Percentiles rank a stretch among this genome's conserved stretches.
These are phyloP conservation scores for Sporobolomyces roseus DNA, from an alignment of 768 basidiomycete genomes.

Conservation along the genomic window DNA sequence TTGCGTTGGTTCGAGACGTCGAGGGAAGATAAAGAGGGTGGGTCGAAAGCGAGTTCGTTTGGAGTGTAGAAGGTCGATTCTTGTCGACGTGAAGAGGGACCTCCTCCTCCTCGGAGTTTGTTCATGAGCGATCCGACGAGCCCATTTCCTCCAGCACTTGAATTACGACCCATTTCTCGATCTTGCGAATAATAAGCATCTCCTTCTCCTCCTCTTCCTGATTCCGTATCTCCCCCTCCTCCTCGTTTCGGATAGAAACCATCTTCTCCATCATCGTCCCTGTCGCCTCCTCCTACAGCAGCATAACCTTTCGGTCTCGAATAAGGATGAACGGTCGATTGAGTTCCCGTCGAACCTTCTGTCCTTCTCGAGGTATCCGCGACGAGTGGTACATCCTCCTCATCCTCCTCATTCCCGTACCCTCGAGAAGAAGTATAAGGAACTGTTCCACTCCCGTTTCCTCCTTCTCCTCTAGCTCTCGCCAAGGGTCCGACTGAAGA, in stretches of 20 bases:
- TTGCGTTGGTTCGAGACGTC: too few relatives aligned
- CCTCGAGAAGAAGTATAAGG: neutral
- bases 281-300: conserved; percentile 10
- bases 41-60: conserved; percentile 33
- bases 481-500: conserved; percentile 24
- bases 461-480: conserved; percentile 18
- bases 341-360: neutral
- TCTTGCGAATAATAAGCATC: neutral
- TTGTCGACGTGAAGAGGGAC: neutral
- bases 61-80: conserved; percentile 27
- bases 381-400: conserved; percentile 30
- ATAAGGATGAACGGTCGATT: conserved; percentile 21
- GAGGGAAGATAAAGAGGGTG: conserved; percentile 5
- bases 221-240: conserved; percentile 16
- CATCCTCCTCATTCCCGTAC: conserved; percentile 4
- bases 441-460: neutral
- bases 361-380: neutral
- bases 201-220: too few relatives aligned
- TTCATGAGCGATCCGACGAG: conserved; percentile 27
- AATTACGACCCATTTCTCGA: neutral
- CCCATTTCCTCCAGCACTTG: neutral
- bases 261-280: conserved; percentile 20
- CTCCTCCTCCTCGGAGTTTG: conserved; percentile 6
- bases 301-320: conserved; percentile 28
- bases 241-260: conserved; percentile 21